These are phyloP conservation scores for Colletotrichum higginsianum DNA, from an alignment of 2,329 filamentous ascomycete species.

Conservation along the genomic window DNA sequence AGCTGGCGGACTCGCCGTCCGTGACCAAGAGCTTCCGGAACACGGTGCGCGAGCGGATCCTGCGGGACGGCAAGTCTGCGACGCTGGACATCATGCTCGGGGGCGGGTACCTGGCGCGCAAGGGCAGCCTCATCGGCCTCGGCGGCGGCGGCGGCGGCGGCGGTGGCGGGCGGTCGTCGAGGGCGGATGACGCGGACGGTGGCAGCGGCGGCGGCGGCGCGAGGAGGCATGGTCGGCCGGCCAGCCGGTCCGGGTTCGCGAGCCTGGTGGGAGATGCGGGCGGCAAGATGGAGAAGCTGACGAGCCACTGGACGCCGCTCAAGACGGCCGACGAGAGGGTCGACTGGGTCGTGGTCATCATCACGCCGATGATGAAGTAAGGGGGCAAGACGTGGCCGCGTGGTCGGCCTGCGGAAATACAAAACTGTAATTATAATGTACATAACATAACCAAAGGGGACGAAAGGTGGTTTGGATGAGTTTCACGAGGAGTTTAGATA, in stretches of 20 bases:
- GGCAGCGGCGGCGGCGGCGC: slow-evolving; percentile 9
- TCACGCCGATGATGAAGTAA: slow-evolving; percentile 34
- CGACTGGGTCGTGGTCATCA: slow-evolving; percentile 41
- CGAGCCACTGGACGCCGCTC: slow-evolving; percentile 43
- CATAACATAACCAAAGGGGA: not conserved
- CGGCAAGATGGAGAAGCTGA: slow-evolving; percentile 36
- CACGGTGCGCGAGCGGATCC: slow-evolving; percentile 58
- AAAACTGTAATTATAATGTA: slow-evolving; percentile 28
- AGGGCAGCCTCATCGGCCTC: slow-evolving; percentile 38
- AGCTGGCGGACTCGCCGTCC: slow-evolving; percentile 60
- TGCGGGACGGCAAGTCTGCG: slow-evolving; percentile 54
- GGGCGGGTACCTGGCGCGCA: slow-evolving; percentile 35
- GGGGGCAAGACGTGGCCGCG: too few relatives aligned
- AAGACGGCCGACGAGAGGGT: slow-evolving; percentile 40
- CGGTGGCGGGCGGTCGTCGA: slow-evolving; percentile 24
- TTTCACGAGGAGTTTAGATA: not conserved
- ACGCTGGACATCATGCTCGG: slow-evolving; percentile 48
- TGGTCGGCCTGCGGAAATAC: not conserved
- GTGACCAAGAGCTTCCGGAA: slow-evolving; percentile 61
- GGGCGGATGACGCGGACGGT: slow-evolving; percentile 9
- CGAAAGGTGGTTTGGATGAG: not conserved
- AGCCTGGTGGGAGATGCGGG: slow-evolving; percentile 35
- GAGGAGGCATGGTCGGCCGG: slow-evolving; percentile 22
- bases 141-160: slow-evolving; percentile 28
- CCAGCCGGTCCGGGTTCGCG: slow-evolving; percentile 38